These are phyloP conservation scores for Termitomyces sp. DNA, from an alignment of 768 basidiomycete genomes.

Conservation along the genomic window DNA sequence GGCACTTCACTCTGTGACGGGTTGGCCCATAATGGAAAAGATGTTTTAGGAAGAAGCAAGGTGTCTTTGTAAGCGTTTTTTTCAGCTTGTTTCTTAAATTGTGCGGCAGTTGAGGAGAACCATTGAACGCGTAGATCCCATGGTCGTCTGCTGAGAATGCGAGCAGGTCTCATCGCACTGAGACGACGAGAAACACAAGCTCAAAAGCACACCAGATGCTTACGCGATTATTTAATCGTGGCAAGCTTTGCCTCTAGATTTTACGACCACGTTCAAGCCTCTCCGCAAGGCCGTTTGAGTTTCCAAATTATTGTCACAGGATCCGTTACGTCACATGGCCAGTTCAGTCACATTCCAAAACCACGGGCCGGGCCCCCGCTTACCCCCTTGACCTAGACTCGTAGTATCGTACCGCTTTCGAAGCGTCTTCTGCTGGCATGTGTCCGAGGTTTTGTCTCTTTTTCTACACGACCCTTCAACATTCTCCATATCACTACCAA, in stretches of 20 bases:
- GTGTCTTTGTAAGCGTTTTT: constrained; percentile 48
- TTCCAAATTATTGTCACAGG: neutral
- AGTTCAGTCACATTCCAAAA: neutral
- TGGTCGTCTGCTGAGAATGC: neutral
- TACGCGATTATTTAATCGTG: neutral
- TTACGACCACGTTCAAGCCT: neutral
- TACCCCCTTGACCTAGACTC: no score
- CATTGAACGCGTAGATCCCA: constrained; percentile 9
- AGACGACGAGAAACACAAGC: neutral
- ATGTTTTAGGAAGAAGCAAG: constrained; percentile 76
- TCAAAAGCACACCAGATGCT: neutral
- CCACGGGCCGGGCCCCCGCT: neutral
- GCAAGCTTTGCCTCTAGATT: neutral
- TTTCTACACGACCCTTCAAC: no score
- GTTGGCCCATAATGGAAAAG: constrained; percentile 70
- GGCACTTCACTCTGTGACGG: constrained; percentile 54
- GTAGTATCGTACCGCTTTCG: neutral
- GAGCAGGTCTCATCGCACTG: constrained; percentile 5
- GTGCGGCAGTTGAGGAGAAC: constrained; percentile 5
- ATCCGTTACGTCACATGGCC: neutral
- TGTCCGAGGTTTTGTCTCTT: no score
- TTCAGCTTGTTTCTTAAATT: constrained; percentile 13
- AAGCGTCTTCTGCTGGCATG: neutral
- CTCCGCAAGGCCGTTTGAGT: neutral
- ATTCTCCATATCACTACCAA: no score